Evolutionary conservation across 2,329 filamentous ascomycete species (phyloP).

Genomic region (Kalmusia sp.): DNA sequence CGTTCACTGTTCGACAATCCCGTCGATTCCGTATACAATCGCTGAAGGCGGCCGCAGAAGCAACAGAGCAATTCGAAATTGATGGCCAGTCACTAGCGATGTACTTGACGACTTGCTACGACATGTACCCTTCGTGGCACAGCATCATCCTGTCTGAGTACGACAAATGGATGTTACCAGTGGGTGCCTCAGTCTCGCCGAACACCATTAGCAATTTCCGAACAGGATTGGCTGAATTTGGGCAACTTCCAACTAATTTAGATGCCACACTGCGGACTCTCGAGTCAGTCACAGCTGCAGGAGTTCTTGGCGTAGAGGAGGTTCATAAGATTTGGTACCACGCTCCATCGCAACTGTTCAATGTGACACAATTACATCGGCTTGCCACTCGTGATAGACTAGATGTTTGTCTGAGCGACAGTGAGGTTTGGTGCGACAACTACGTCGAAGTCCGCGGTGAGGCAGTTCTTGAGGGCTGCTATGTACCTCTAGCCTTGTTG

Average conservation of each 20-base stretch:
- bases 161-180: not conserved
- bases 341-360: slow-evolving; percentile 26
- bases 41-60: not conserved
- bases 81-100: slow-evolving; percentile 7
- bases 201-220: slow-evolving; percentile 8
- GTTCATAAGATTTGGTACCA: slow-evolving; percentile 16
- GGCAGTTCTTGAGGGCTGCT: slow-evolving; percentile 21
- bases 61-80: not conserved
- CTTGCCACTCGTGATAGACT: slow-evolving; percentile 9
- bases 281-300: not conserved
- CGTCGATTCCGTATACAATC: not conserved
- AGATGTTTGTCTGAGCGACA: slow-evolving; percentile 6
- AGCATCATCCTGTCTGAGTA: slow-evolving; percentile 9
- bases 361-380: slow-evolving; percentile 23
- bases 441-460: slow-evolving; percentile 28
- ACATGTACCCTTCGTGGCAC: slow-evolving; percentile 17
- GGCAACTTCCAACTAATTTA: slow-evolving; percentile 11
- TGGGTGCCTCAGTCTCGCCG: not conserved
- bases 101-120: slow-evolving; percentile 19
- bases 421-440: slow-evolving; percentile 15
- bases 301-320: not conserved
- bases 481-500: slow-evolving; percentile 18
- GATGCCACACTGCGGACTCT: slow-evolving; percentile 5
- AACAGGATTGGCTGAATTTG: slow-evolving; percentile 7
- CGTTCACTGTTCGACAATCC: slow-evolving; percentile 12